Conservation (phyloP, 768 basidiomycete genomes). For the Tylopilus subfusipes region DNA sequence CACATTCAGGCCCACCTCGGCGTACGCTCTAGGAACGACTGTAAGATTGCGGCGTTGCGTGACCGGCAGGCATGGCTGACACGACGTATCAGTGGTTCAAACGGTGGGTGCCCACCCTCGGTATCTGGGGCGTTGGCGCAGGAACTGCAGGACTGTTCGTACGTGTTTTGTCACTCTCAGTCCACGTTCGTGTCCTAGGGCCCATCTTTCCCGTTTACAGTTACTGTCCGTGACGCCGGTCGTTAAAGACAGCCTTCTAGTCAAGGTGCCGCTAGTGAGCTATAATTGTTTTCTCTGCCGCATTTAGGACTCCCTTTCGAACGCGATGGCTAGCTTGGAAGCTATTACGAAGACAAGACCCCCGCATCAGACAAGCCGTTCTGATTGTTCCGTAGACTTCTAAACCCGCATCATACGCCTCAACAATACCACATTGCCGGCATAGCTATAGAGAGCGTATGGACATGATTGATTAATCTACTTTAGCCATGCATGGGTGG, state of each 20-base stretch:
- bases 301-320: neutral
- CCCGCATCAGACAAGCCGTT: constrained; percentile 85
- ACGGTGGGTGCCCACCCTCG: constrained; percentile 59
- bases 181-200: neutral
- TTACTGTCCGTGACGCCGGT: constrained; percentile 82
- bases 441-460: constrained; percentile 1
- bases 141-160: constrained; percentile 70
- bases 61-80: neutral
- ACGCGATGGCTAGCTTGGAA: constrained; percentile 48
- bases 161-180: constrained; percentile 11
- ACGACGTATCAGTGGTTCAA: constrained; percentile 38
- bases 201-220: constrained; percentile 33
- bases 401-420: constrained; percentile 7
- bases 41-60: constrained; percentile 30
- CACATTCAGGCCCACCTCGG: constrained; percentile 38
- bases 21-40: constrained; percentile 34
- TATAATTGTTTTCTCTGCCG: neutral
- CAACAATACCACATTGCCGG: constrained; percentile 11
- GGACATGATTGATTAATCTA: neutral
- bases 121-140: constrained; percentile 68
- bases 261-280: constrained; percentile 72
- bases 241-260: constrained; percentile 68
- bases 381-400: constrained; percentile 36
- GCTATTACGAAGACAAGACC: constrained; percentile 74
- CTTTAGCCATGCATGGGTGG: neutral